Evolutionary conservation across 2,329 filamentous ascomycete genomes (phyloP).

Genomic region (Aaosphaeria arxii): DNA sequence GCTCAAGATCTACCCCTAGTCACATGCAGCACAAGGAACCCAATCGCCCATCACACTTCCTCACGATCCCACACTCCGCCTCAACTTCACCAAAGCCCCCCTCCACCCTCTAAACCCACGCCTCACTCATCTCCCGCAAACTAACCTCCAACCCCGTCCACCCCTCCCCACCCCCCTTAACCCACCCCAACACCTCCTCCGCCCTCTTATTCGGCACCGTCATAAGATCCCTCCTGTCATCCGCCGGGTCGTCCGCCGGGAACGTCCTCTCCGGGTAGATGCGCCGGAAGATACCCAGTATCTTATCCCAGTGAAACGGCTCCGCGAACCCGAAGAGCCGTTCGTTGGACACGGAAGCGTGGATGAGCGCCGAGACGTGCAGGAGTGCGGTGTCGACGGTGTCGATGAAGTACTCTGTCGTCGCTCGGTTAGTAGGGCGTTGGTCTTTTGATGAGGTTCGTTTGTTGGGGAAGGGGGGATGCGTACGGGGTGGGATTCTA

Average conservation of each 20-base stretch:
- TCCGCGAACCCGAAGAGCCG: conserved; percentile 55
- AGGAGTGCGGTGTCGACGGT: conserved; percentile 41
- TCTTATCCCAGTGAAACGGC: conserved; percentile 46
- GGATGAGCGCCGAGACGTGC: conserved; percentile 52
- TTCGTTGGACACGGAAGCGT: conserved; percentile 46
- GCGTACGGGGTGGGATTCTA: conserved; percentile 31
- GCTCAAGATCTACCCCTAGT: no score
- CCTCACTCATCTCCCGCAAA: conserved; percentile 11
- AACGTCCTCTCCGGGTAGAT: conserved; percentile 41
- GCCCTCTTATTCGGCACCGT: conserved; percentile 19
- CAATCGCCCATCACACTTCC: no score
- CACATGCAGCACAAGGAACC: no score
- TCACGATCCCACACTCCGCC: no score
- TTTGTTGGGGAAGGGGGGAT: not conserved
- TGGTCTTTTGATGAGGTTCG: not conserved
- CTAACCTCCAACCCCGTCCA: conserved; percentile 25
- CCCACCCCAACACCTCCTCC: conserved; percentile 23
- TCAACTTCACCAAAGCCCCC: no score
- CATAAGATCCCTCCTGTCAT: conserved; percentile 13
- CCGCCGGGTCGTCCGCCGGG: conserved; percentile 11
- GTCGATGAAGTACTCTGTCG: conserved; percentile 23
- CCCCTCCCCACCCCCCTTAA: conserved; percentile 18
- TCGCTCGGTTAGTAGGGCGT: conserved; percentile 1
- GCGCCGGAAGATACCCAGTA: conserved; percentile 39
- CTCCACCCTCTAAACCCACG: no score